phyloP scores from a whole-genome alignment of 139 green algal genomes.

The Spirogloea muscicola region DNA sequence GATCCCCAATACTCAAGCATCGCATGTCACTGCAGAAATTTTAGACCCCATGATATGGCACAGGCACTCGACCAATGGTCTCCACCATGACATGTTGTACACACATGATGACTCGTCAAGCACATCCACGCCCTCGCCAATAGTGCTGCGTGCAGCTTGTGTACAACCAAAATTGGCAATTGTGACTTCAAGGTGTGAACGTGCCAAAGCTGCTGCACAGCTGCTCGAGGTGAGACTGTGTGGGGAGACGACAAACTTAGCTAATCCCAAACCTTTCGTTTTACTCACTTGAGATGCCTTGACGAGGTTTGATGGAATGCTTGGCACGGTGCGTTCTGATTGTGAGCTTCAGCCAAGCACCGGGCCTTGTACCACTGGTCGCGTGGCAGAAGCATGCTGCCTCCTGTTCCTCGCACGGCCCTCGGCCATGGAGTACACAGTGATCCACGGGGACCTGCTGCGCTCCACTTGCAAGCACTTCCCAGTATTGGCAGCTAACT shows the following conservation, averaged over 20 bases:
- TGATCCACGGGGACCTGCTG: slow-evolving; percentile 10
- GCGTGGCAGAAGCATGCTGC: neutral
- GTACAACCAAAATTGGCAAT: slow-evolving; percentile 33
- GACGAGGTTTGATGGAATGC: slow-evolving; percentile 27
- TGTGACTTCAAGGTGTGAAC: slow-evolving; percentile 24
- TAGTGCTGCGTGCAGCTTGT: slow-evolving; percentile 20
- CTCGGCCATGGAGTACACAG: slow-evolving; percentile 21
- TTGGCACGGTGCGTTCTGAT: neutral
- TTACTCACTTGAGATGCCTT: neutral
- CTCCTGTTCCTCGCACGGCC: slow-evolving; percentile 17
- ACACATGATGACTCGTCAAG: slow-evolving; percentile 23
- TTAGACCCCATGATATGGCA: too few species aligned
- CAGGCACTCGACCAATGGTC: slow-evolving; percentile 4
- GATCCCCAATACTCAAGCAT: too few species aligned
- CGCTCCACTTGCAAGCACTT: slow-evolving; percentile 13
- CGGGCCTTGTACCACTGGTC: slow-evolving; percentile 6
- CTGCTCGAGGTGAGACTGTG: neutral
- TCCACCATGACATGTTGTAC: slow-evolving; percentile 27
- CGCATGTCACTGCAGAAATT: too few species aligned
- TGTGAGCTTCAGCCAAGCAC: slow-evolving; percentile 18
- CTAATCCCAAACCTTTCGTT: neutral
- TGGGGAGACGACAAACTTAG: neutral
- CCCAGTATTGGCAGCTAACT: neutral
- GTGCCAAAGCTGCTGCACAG: neutral
- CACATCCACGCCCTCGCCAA: slow-evolving; percentile 27